Base-by-base conservation (phyloP, 2,329 filamentous ascomycete species). In the Botrytis fabae region DNA sequence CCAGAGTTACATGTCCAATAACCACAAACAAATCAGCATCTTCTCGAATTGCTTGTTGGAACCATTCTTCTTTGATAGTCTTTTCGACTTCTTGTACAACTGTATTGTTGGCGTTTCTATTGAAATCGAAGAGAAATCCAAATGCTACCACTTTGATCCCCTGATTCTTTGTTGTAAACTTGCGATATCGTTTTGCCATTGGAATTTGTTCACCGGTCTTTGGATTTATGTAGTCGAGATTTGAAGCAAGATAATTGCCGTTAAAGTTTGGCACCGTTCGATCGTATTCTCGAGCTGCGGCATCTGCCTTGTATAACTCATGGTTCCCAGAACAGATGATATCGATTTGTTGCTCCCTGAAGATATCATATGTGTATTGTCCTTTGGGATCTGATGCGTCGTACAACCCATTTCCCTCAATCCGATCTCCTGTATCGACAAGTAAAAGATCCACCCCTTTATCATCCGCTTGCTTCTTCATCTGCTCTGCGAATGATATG, bases 91-190 rank as follows among this genome's bases (percentile, higher is more conserved):
- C 88, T 77, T 93, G 90, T 0, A 98, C 93, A 5, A 93, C 85
- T 0, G 93, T 97, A 81, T 98, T 98, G 81, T 97, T 96, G 72
- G 92, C 92, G 81, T 97, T 97, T 28, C 91, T 90, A 0, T 89
- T 93, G 79, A 99, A 99, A 83, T 99, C 91, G 82, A 98, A 99
- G 5, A 99, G 84, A 82, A 99, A 98, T 2, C 96, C 96, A 81
- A 99, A 95, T 0, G 95, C 93, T 66, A 97, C 85, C 73, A 99
- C 89, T 25, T 92, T 88, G 74, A 97, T 90, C 7, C 92, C 92
- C 77, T 93, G 93, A 77, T 97, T 94, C 85, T 95, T 94, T 9
- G 96, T 99, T 73, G 89, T 94, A 82, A 99, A 97, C 80, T 93
- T 96, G 81, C 92, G 91, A 83, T 91, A 98, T 18, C 95, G 88